Percentiles rank a stretch among this genome's conserved stretches.
These are phyloP conservation scores for Lentinula boryana DNA, from an alignment of 768 basidiomycete genomes.

Conservation along the genomic window DNA sequence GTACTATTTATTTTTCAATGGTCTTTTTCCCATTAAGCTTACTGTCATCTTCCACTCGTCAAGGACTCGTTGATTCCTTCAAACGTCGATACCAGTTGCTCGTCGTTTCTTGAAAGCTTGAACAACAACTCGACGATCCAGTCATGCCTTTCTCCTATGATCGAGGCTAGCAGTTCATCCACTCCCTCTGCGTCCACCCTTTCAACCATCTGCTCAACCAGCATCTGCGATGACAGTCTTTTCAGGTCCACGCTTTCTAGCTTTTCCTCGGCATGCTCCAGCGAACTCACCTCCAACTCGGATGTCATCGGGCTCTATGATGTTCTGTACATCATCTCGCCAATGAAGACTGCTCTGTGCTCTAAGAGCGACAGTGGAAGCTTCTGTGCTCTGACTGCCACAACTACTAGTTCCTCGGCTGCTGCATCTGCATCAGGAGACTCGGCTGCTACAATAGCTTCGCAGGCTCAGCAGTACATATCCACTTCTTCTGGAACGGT, in stretches of 20 bases:
- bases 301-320: conserved; percentile 71
- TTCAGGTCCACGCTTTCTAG: conserved; percentile 56
- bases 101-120: conserved; percentile 51
- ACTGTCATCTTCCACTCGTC: conserved; percentile 14
- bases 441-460: background rate
- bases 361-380: conserved; percentile 62
- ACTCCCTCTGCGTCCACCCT: conserved; percentile 38
- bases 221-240: conserved; percentile 48
- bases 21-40: conserved; percentile 2
- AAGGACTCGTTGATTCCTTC: conserved; percentile 59
- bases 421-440: conserved; percentile 2
- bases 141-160: conserved; percentile 59
- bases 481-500: conserved; percentile 12
- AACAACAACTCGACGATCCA: conserved; percentile 54
- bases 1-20: conserved; percentile 21
- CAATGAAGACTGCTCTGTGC: conserved; percentile 67
- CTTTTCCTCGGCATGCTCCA: conserved; percentile 67
- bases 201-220: conserved; percentile 47
- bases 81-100: conserved; percentile 51
- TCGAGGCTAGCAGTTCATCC: conserved; percentile 43
- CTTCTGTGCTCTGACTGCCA: conserved; percentile 60
- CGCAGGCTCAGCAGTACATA: conserved; percentile 18
- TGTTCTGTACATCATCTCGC: conserved; percentile 63
- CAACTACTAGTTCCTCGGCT: conserved; percentile 22
- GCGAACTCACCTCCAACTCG: conserved; percentile 58